These are phyloP conservation scores for Amphichorda felina DNA, from an alignment of 2,329 filamentous ascomycete genomes.

Conservation along the genomic window DNA sequence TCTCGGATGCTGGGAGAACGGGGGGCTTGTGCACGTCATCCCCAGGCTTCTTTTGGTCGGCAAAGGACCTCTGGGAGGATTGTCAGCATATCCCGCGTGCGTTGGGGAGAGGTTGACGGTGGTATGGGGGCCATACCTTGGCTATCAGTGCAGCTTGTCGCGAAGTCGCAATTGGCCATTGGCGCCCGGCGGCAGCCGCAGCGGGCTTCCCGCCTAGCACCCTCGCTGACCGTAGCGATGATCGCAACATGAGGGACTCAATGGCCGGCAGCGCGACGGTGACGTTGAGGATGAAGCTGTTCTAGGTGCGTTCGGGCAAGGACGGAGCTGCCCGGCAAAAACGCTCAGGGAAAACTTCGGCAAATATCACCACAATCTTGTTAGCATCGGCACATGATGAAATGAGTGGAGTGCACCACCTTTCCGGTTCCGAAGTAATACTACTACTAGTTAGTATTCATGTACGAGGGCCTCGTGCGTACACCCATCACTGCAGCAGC, in stretches of 20 bases:
- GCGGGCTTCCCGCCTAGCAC: constrained; percentile 42
- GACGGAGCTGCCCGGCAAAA: constrained; percentile 21
- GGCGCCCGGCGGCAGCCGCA: constrained; percentile 39
- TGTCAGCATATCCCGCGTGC: constrained; percentile 16
- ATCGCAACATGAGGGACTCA: constrained; percentile 55
- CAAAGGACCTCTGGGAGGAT: constrained; percentile 39
- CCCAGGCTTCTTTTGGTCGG: constrained; percentile 37
- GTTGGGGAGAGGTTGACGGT: constrained; percentile 2
- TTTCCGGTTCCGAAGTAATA: too few species aligned
- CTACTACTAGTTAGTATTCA: too few species aligned
- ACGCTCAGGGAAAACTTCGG: constrained; percentile 32
- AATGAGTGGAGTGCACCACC: too few species aligned
- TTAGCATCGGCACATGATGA: too few species aligned
- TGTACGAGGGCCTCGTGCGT: too few species aligned
- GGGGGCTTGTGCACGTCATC: constrained; percentile 35
- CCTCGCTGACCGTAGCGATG: constrained; percentile 54
- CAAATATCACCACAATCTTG: constrained; percentile 21
- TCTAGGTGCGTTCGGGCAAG: constrained; percentile 3
- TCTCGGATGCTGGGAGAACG: constrained; percentile 42
- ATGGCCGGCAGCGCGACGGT: constrained; percentile 25
- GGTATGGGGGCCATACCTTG: too few species aligned
- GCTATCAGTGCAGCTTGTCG: constrained; percentile 17
- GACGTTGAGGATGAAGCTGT: constrained; percentile 14
- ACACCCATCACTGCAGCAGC: too few species aligned
- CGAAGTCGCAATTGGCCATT: constrained; percentile 39